A percentile compares a stretch with the other conserved stretches of the same genome.
These are phyloP conservation scores for Fusarium sp. DNA, from an alignment of 2,329 filamentous ascomycete genomes.

Conservation along the genomic window DNA sequence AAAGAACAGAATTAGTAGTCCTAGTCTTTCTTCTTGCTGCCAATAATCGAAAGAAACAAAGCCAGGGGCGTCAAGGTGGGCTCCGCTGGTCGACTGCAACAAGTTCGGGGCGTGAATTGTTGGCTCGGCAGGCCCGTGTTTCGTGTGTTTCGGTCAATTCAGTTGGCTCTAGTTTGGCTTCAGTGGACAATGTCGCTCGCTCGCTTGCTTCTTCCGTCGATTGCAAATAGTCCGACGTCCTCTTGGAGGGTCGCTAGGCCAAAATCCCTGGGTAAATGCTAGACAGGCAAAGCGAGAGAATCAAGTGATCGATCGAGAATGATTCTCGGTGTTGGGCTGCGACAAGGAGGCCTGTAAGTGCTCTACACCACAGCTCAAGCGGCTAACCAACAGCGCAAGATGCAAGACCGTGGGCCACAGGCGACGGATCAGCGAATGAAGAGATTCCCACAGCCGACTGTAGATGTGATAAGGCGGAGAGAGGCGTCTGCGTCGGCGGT, in stretches of 20 bases:
- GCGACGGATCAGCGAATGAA: constrained; percentile 41
- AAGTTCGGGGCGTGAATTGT: constrained; percentile 32
- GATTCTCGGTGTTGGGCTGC: constrained; percentile 18
- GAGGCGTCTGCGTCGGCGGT: constrained; percentile 36
- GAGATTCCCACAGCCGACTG: constrained; percentile 42
- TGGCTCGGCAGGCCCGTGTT: constrained; percentile 43
- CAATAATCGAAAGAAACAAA: constrained; percentile 21
- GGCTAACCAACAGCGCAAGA: constrained; percentile 42
- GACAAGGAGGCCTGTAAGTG: constrained; percentile 27
- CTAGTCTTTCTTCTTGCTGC: constrained; percentile 27
- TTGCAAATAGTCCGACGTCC: constrained; percentile 9
- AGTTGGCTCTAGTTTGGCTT: constrained; percentile 33
- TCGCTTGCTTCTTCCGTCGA: constrained; percentile 25
- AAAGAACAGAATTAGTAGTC: constrained; percentile 27
- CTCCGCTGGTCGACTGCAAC: constrained; percentile 39
- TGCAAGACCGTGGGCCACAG: constrained; percentile 44
- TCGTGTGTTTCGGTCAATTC: constrained; percentile 38
- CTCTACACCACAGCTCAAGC: constrained; percentile 34
- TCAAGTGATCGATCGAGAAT: constrained; percentile 11
- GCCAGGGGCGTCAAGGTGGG: constrained; percentile 37
- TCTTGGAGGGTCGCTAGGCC: constrained; percentile 12
- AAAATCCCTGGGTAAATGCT: constrained; percentile 8
- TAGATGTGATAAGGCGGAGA: constrained; percentile 42
- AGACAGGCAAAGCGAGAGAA: constrained; percentile 11
- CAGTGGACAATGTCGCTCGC: constrained; percentile 9